These are phyloP conservation scores for Geranium incanum DNA, from an alignment of 441 rosid genomes.

Conservation along the genomic window DNA sequence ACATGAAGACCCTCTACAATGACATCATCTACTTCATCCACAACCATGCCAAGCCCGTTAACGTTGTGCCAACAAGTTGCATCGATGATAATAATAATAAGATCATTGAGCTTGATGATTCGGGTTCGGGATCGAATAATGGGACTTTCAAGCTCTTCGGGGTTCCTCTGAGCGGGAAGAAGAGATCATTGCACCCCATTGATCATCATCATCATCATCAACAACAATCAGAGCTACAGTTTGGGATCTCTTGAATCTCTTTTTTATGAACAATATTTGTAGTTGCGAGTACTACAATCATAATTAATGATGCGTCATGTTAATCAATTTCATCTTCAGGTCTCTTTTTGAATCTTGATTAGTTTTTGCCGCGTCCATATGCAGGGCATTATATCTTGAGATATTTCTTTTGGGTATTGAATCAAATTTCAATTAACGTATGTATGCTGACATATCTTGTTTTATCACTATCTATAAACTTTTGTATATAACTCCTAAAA, in stretches of 20 bases:
- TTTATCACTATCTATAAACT: no score
- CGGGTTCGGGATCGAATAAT: neutral
- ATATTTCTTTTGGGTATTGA: no score
- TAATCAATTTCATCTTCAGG: no score
- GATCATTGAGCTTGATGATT: neutral
- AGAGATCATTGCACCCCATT: neutral
- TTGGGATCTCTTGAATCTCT: neutral
- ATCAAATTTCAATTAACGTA: no score
- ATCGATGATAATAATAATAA: neutral
- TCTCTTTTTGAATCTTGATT: no score
- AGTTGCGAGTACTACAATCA: neutral
- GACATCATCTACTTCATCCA: slow-evolving; percentile 42
- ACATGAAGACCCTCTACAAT: slow-evolving; percentile 40
- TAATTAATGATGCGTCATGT: no score
- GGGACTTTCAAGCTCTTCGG: neutral
- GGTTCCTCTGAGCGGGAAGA: neutral
- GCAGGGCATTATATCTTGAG: no score
- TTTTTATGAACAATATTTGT: neutral
- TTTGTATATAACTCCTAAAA: no score
- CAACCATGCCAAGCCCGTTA: slow-evolving; percentile 30
- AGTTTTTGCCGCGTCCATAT: no score
- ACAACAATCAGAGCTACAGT: neutral
- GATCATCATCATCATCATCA: neutral
- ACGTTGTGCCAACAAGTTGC: neutral
- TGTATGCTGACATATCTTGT: no score